A percentile compares a stretch with the other conserved stretches of the same genome.
These are phyloP conservation scores for Cenchrus purpureus DNA, from an alignment of 176 grass and related monocot genomes.

Conservation along the genomic window DNA sequence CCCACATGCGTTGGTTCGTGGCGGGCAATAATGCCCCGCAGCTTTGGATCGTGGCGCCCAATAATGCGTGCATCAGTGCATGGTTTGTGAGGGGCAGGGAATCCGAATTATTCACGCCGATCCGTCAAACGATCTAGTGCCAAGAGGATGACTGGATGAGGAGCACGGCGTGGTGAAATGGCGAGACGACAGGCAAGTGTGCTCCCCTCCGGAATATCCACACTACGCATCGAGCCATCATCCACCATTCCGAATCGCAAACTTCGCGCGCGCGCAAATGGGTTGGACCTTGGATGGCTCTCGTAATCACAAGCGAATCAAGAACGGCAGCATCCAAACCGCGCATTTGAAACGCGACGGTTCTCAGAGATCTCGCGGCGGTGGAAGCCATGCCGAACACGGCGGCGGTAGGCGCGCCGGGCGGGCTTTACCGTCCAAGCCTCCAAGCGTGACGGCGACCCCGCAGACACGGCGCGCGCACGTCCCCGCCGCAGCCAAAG, in stretches of 20 bases:
- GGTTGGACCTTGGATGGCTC: no score
- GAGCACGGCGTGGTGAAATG: no score
- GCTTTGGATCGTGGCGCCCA: slow-evolving; percentile 28
- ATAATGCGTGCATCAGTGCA: slow-evolving; percentile 31
- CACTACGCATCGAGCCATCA: no score
- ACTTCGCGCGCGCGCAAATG: no score
- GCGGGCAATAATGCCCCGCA: slow-evolving; percentile 39
- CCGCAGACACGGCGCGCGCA: neutral
- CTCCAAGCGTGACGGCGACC: neutral
- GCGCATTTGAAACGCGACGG: neutral
- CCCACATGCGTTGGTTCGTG: slow-evolving; percentile 44
- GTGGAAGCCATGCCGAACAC: neutral
- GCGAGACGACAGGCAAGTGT: no score
- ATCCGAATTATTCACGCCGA: slow-evolving; percentile 33
- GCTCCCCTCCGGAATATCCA: no score
- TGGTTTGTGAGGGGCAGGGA: slow-evolving; percentile 27
- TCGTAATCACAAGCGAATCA: no score
- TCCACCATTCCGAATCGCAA: no score
- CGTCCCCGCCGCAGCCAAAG: neutral
- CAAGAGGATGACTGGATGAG: no score
- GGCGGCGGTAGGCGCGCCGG: neutral
- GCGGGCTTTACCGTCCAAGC: neutral
- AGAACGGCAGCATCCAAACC: no score
- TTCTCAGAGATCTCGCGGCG: neutral
- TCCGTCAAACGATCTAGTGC: neutral